Evolutionary conservation across 768 basidiomycete species (phyloP).

Genomic region (Tylopilus vinaceipallidus): DNA sequence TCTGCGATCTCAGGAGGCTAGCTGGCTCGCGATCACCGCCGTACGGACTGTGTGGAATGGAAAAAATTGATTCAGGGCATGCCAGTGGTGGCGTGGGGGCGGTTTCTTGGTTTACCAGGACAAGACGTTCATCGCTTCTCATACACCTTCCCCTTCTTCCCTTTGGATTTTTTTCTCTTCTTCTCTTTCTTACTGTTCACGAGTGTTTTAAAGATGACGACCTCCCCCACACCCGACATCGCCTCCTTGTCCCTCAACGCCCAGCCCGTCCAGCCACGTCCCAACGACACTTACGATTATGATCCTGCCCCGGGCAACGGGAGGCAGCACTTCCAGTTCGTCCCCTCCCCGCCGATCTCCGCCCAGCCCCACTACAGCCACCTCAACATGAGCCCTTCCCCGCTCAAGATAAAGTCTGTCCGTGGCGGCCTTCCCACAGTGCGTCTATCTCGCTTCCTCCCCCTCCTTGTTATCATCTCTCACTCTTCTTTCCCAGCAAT

Average conservation of each 20-base stretch:
- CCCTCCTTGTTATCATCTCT: slow-evolving; percentile 24
- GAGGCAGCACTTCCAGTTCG: slow-evolving; percentile 69
- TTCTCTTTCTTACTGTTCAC: slow-evolving; percentile 31
- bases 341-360: slow-evolving; percentile 58
- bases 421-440: slow-evolving; percentile 77
- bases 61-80: slow-evolving; percentile 20
- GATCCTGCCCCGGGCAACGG: slow-evolving; percentile 50
- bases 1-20: slow-evolving; percentile 8
- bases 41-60: no score
- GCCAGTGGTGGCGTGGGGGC: slow-evolving; percentile 36
- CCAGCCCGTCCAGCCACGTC: slow-evolving; percentile 66
- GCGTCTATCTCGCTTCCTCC: slow-evolving; percentile 31
- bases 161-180: slow-evolving; percentile 29
- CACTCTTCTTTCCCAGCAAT: slow-evolving; percentile 57
- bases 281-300: slow-evolving; percentile 85
- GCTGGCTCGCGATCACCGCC: slow-evolving; percentile 8
- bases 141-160: slow-evolving; percentile 27
- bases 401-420: slow-evolving; percentile 68
- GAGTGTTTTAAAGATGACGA: slow-evolving; percentile 57
- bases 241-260: slow-evolving; percentile 71
- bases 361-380: slow-evolving; percentile 48
- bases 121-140: slow-evolving; percentile 16
- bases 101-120: slow-evolving; percentile 18
- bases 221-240: slow-evolving; percentile 74
- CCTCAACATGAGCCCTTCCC: slow-evolving; percentile 62